phyloP scores from a whole-genome alignment of 306 rosid species.

The Cicer arietinum region DNA sequence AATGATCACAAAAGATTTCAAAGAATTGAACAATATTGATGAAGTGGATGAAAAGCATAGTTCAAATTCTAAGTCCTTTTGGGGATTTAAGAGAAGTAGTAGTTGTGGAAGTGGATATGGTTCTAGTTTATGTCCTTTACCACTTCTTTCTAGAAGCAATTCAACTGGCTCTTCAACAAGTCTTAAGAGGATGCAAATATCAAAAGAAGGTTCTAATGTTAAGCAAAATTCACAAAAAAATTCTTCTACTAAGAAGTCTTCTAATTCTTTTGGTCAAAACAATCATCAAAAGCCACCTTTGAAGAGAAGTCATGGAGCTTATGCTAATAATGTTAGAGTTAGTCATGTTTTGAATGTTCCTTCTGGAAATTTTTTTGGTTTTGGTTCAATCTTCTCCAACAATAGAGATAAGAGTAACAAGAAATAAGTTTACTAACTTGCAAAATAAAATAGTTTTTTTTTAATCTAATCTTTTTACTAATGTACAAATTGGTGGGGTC shows the following conservation, averaged over 20 bases:
- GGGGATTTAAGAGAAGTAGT: constrained; percentile 89
- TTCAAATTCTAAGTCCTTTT: constrained; percentile 68
- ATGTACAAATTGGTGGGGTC: constrained; percentile 47
- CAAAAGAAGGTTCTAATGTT: constrained; percentile 52
- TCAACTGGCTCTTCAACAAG: constrained; percentile 75
- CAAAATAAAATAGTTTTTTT: not conserved
- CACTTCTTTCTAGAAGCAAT: constrained; percentile 81
- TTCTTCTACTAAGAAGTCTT: constrained; percentile 43
- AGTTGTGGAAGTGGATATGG: constrained; percentile 91
- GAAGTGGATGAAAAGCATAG: constrained; percentile 60
- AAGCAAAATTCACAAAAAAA: constrained; percentile 58
- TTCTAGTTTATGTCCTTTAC: constrained; percentile 79
- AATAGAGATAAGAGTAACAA: constrained; percentile 69
- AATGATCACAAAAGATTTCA: constrained; percentile 44
- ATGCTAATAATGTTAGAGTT: constrained; percentile 57
- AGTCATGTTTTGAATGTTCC: constrained; percentile 79
- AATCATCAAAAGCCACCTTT: constrained; percentile 73
- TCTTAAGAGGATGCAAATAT: constrained; percentile 52
- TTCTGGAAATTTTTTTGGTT: constrained; percentile 67
- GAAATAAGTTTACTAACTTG: constrained; percentile 46
- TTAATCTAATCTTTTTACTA: constrained; percentile 33
- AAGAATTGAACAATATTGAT: constrained; percentile 44
- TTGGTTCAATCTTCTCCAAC: constrained; percentile 78
- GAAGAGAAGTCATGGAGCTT: constrained; percentile 63
- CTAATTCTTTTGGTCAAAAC: constrained; percentile 41